Percentiles rank a stretch among this genome's conserved stretches.
phyloP scores from a whole-genome alignment of 768 basidiomycete species.

The Neoboletus magnificus region DNA sequence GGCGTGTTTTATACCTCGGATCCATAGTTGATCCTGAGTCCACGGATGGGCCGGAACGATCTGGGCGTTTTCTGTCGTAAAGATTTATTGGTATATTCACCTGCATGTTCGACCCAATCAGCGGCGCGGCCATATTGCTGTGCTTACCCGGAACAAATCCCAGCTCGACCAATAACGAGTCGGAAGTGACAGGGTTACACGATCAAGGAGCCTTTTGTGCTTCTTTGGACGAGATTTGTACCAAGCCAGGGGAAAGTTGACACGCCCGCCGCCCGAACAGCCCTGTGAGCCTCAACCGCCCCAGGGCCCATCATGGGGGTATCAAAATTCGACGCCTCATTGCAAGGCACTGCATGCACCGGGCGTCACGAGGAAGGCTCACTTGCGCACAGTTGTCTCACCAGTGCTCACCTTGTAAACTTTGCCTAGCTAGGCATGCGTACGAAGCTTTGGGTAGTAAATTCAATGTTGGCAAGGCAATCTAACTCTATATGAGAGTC shows the following conservation, averaged over 20 bases:
- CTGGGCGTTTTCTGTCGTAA: background rate
- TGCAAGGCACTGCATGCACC: too few relatives aligned
- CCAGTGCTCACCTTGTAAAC: too few relatives aligned
- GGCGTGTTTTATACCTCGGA: background rate
- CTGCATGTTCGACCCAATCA: background rate
- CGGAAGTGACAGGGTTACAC: too few relatives aligned
- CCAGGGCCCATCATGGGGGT: background rate
- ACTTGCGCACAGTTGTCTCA: too few relatives aligned
- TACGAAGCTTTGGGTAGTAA: too few relatives aligned
- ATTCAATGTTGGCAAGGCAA: background rate
- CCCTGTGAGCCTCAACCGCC: background rate
- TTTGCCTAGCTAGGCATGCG: too few relatives aligned
- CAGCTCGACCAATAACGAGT: background rate
- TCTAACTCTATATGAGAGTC: constrained; percentile 5
- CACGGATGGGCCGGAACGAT: too few relatives aligned
- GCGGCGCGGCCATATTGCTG: background rate
- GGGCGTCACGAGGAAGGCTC: too few relatives aligned
- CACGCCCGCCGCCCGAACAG: background rate
- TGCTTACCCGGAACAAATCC: background rate
- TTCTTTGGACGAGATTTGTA: background rate
- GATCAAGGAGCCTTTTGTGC: background rate
- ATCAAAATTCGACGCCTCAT: background rate
- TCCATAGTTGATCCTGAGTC: too few relatives aligned
- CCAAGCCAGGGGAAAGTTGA: background rate
- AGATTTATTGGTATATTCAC: background rate